Evolutionary conservation across 495 filamentous ascomycete species (phyloP).

Genomic region (Sabuloglossum arenarium): DNA sequence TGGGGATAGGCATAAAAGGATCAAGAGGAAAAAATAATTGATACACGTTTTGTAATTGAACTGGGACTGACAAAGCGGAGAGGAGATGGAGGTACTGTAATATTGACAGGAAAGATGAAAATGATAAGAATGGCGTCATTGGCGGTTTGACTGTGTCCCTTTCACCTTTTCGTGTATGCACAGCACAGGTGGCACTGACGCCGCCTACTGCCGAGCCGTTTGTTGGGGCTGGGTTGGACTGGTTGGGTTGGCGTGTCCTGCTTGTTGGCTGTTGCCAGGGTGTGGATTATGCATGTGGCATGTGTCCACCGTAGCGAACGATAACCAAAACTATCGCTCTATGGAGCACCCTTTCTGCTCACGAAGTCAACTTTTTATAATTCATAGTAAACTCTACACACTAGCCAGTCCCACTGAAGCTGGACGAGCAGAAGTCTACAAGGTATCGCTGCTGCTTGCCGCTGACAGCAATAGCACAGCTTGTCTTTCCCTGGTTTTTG

Average conservation of each 20-base stretch:
- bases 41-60: background rate
- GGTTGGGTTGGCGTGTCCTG: background rate
- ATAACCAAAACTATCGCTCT: background rate
- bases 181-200: background rate
- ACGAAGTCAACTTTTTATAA: too few relatives aligned
- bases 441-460: too few relatives aligned
- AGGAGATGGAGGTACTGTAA: background rate
- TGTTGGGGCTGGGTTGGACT: too few relatives aligned
- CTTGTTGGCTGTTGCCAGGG: background rate
- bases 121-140: background rate
- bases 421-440: background rate
- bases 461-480: too few relatives aligned
- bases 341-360: too few relatives aligned
- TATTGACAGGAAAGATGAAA: background rate
- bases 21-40: background rate
- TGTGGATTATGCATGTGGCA: background rate
- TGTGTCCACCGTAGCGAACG: background rate
- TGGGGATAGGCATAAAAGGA: background rate
- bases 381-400: too few relatives aligned
- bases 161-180: background rate
- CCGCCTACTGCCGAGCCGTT: too few relatives aligned
- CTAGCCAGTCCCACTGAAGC: background rate
- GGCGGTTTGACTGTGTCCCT: background rate
- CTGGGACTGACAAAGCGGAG: background rate
- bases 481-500: too few relatives aligned